phyloP scores from a whole-genome alignment of 139 green algal species.

The Desmodesmus armatus region DNA sequence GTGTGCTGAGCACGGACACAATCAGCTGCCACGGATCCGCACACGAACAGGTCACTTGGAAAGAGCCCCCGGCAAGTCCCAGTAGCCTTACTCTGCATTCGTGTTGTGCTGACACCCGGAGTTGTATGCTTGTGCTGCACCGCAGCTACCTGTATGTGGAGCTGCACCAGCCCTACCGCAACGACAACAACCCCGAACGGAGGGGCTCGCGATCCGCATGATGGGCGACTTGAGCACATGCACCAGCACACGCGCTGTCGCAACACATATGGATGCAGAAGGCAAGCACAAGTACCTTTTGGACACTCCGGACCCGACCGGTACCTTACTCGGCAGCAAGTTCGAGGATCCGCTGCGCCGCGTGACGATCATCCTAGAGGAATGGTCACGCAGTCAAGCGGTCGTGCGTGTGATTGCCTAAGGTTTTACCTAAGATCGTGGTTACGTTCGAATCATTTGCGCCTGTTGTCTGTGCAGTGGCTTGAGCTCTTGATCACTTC shows the following conservation, averaged over 20 bases:
- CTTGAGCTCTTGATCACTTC: no score
- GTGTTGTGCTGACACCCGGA: no score
- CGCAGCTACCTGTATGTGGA: slow-evolving; percentile 21
- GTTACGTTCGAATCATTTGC: no score
- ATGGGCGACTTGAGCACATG: slow-evolving; percentile 11
- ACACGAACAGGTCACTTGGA: no score
- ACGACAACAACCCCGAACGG: not conserved
- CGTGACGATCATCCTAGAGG: not conserved
- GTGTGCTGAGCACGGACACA: no score
- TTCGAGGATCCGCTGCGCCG: slow-evolving; percentile 2
- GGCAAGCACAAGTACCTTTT: slow-evolving; percentile 3
- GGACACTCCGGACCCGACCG: not conserved
- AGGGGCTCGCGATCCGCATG: slow-evolving; percentile 19
- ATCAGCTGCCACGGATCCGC: no score
- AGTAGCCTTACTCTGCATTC: no score
- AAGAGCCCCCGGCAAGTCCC: no score
- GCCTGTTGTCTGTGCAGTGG: no score
- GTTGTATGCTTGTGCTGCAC: not conserved
- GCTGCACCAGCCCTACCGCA: slow-evolving; percentile 28
- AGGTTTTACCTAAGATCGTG: no score
- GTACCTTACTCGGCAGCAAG: slow-evolving; percentile 6
- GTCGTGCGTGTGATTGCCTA: not conserved
- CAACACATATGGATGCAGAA: not conserved
- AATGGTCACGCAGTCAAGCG: not conserved
- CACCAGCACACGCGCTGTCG: slow-evolving; percentile 14